Percentiles rank a stretch among this genome's conserved stretches.
phyloP scores from a whole-genome alignment of 1,284 basidiomycete species.

The Mycena sp. region DNA sequence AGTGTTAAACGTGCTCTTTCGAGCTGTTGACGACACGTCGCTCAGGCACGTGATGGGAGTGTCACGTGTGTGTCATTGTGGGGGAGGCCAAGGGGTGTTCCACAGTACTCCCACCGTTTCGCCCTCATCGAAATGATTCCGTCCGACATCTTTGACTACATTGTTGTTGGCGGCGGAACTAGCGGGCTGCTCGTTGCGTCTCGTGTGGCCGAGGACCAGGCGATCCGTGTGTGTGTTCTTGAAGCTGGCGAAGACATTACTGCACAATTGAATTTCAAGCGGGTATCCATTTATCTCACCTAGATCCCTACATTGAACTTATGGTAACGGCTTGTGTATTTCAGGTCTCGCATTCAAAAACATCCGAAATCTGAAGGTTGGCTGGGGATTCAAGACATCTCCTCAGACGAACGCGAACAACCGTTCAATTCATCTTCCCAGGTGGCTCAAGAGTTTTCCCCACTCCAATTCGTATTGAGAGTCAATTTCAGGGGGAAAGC shows the following conservation, averaged over 20 bases:
- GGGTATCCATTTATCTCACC: constrained; percentile 6
- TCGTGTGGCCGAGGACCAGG: constrained; percentile 52
- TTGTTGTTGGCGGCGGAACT: constrained; percentile 6
- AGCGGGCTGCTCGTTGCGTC: constrained; percentile 43
- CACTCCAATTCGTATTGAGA: background rate
- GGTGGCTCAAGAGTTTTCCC: background rate
- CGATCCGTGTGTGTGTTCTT: constrained; percentile 46
- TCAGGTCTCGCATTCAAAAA: constrained; percentile 23
- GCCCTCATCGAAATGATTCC: no score
- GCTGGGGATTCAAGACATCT: constrained; percentile 42
- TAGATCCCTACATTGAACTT: background rate
- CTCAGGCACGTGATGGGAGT: no score
- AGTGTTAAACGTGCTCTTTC: no score
- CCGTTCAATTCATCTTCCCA: background rate
- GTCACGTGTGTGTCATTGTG: no score
- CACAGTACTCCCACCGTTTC: no score
- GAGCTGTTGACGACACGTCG: no score
- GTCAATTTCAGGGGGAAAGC: background rate
- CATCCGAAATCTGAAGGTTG: constrained; percentile 36
- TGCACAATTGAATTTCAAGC: constrained; percentile 41
- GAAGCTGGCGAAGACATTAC: constrained; percentile 48
- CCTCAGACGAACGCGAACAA: constrained; percentile 5
- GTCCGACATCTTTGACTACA: constrained; percentile 8
- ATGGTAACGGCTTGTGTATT: background rate
- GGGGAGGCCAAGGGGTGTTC: no score